Evolutionary conservation across 2,329 filamentous ascomycete species (phyloP).

Genomic region (Xylaria sp.): DNA sequence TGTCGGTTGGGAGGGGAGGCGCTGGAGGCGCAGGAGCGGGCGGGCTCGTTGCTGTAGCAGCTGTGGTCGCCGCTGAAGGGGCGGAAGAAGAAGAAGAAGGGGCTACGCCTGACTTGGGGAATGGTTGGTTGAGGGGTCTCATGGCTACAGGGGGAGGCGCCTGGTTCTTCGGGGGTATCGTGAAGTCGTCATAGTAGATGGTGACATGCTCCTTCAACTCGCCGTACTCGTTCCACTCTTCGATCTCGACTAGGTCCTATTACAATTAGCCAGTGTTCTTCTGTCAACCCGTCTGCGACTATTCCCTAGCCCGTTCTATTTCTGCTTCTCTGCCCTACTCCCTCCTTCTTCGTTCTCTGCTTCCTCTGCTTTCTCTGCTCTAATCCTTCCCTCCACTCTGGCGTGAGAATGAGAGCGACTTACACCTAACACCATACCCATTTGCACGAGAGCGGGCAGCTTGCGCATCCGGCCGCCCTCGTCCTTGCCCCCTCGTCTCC

Average conservation of each 20-base stretch:
- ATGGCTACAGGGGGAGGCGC: slow-evolving; percentile 57
- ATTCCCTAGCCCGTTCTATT: neutral
- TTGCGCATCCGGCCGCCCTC: slow-evolving; percentile 73
- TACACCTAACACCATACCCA: slow-evolving; percentile 86
- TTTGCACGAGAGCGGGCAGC: slow-evolving; percentile 88
- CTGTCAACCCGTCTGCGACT: slow-evolving; percentile 23
- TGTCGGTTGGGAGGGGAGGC: slow-evolving; percentile 45
- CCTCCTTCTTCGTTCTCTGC: neutral
- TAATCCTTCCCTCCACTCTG: neutral
- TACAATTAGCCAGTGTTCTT: neutral
- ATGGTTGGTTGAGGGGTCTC: slow-evolving; percentile 46
- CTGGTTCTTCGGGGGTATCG: slow-evolving; percentile 66
- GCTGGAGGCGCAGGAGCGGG: slow-evolving; percentile 40
- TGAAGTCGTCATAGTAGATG: slow-evolving; percentile 72
- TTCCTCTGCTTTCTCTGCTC: neutral
- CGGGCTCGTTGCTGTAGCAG: slow-evolving; percentile 33
- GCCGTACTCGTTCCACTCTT: slow-evolving; percentile 99
- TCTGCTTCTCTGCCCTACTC: neutral
- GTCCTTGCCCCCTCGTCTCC: slow-evolving; percentile 81
- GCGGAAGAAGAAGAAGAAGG: slow-evolving; percentile 52
- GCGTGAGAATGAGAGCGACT: slow-evolving; percentile 53
- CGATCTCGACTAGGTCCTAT: slow-evolving; percentile 91
- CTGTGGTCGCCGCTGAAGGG: slow-evolving; percentile 31
- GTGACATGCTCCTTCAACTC: slow-evolving; percentile 89
- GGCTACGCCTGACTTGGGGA: slow-evolving; percentile 50